Percentiles rank a stretch among this genome's conserved stretches.
These are phyloP conservation scores for Saccharomycopsis fermentans DNA, from an alignment of 805 yeast genomes.

Conservation along the genomic window DNA sequence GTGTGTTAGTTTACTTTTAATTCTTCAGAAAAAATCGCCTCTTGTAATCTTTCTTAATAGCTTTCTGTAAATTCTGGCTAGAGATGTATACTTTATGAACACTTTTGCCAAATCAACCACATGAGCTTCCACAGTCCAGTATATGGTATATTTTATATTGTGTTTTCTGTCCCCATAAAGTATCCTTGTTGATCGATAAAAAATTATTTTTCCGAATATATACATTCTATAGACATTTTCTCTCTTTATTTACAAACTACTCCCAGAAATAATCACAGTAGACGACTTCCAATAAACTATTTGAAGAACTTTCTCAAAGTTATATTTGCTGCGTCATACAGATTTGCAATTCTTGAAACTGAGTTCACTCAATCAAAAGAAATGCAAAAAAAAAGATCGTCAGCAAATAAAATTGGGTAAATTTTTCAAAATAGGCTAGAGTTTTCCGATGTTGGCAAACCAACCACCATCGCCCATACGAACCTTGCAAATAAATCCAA, in stretches of 20 bases:
- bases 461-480: slow-evolving; percentile 39
- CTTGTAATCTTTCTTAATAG: too few species aligned
- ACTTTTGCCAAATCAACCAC: too few species aligned
- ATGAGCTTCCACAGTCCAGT: too few species aligned
- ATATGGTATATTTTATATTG: too few species aligned
- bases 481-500: slow-evolving; percentile 93
- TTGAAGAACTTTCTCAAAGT: not conserved
- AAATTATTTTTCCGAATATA: not conserved
- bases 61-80: too few species aligned
- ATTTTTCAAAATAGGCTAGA: not conserved
- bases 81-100: too few species aligned
- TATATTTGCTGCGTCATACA: not conserved
- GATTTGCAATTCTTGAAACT: not conserved
- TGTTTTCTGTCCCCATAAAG: not conserved
- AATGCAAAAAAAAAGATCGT: not conserved
- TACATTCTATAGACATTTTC: not conserved
- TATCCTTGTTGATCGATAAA: not conserved
- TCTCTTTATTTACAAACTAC: not conserved
- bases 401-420: not conserved
- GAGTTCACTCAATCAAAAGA: not conserved
- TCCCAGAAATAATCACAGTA: not conserved
- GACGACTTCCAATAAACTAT: not conserved
- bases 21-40: too few species aligned
- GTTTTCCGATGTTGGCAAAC: slow-evolving; percentile 22
- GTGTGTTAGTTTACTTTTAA: not conserved